A percentile compares a stretch with the other conserved stretches of the same genome.
phyloP scores from a whole-genome alignment of 768 basidiomycete species.

The Tylopilus subfusipes region DNA sequence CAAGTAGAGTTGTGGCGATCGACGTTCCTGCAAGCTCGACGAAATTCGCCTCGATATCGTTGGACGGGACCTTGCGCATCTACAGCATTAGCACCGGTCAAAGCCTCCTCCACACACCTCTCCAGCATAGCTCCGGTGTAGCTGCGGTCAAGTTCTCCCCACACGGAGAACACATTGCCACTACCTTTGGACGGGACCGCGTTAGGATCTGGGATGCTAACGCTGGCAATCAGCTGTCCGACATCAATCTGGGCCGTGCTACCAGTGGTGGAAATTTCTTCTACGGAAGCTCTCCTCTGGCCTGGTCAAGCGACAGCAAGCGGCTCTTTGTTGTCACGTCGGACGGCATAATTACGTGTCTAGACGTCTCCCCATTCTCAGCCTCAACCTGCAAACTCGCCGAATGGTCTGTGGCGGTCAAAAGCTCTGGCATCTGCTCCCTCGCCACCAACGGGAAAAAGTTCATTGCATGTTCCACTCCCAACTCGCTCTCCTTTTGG shows the following conservation, averaged over 20 bases:
- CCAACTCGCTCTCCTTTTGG: background rate
- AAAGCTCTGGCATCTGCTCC: background rate
- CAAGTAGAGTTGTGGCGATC: no score
- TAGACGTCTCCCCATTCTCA: background rate
- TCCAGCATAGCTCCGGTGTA: background rate
- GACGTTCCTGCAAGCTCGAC: background rate
- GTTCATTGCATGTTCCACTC: background rate
- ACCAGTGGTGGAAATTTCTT: no score
- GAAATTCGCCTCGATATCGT: background rate
- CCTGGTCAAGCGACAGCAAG: background rate
- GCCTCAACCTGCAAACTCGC: background rate
- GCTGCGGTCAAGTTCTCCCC: slow-evolving; percentile 2
- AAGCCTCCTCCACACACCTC: background rate
- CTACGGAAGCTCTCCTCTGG: no score
- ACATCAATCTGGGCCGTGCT: no score
- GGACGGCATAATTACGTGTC: background rate
- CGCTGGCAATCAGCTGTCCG: background rate
- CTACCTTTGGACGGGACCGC: background rate
- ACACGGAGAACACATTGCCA: background rate
- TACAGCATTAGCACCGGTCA: background rate
- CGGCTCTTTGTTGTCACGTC: background rate
- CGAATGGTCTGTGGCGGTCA: background rate
- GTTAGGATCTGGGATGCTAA: background rate
- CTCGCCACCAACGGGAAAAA: background rate
- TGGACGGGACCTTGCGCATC: background rate